Evolutionary conservation across 805 yeast species (phyloP), one percentile per base, ranked within the genome.

Genomic region (Lipomyces japonicus): DNA sequence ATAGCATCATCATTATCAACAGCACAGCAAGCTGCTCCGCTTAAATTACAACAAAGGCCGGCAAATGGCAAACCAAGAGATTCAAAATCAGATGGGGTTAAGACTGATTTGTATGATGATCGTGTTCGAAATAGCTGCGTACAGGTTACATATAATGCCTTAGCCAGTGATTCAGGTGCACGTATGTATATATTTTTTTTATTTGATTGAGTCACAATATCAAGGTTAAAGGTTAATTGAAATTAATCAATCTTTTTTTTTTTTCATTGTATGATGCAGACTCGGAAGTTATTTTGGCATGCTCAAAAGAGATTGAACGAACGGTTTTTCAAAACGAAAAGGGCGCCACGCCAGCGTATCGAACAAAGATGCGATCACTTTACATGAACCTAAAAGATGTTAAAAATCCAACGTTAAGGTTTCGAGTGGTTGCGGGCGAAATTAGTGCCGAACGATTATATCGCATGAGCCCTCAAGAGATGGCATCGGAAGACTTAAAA

Each of bases 401-500:
- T 68, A 84, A 84, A 65, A 93, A 93, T 65, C 95, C 96, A 3
- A 88, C 83, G 55, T 74, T 93, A 52, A 78, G 97, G 60, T 73
- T 71, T 9, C 77, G 83, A 51, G 76, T 93, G 32, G 75, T 83
- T 19, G 68, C 73, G 21, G 85, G 87, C n/a, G 82, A 79, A 48
- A 75, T 93, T 38, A 58, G 75, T 28, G 81, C 96, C 1, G 69
- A 74, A 12, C 76, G 79, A 42, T 78, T 93, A 59, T 82, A 84
- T 42, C 76, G 69, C 31, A 90, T 95, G 95, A 73, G 83, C 30
- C 91, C 96, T n/a, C 87, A 84, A 64, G 98, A 93, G 60, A 77
- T 93, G 81, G 97, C 97, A 0, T 95, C 97, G 2, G 96, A 86
- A 63, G 81, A 87, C 30, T 76, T 93, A 61, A 87, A 85, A 68